phyloP scores from a whole-genome alignment of 2,329 filamentous ascomycete species.

The Colletotrichum sp. region DNA sequence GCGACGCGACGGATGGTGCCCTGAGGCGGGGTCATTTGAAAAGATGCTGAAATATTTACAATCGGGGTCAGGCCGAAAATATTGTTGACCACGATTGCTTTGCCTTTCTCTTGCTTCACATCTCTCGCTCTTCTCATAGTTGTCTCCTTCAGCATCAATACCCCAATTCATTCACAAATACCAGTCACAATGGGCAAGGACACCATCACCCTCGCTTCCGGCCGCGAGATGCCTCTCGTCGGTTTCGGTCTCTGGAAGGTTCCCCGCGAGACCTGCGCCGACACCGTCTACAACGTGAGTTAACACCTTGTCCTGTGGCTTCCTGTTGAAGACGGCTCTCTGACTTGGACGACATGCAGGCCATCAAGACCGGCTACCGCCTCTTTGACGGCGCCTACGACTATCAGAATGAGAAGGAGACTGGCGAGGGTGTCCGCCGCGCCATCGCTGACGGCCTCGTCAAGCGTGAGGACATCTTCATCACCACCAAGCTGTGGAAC shows the following conservation, averaged over 20 bases:
- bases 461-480: slow-evolving; percentile 79
- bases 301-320: accelerated
- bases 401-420: slow-evolving; percentile 70
- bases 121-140: neutral
- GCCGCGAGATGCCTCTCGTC: slow-evolving; percentile 61
- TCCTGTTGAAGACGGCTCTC: accelerated
- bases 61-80: neutral
- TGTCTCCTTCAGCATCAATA: neutral
- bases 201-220: slow-evolving; percentile 50
- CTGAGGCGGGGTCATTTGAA: neutral
- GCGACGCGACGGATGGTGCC: neutral
- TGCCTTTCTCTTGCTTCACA: neutral
- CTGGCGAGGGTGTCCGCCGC: slow-evolving; percentile 66
- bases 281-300: slow-evolving; percentile 66
- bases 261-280: slow-evolving; percentile 42
- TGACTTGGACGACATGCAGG: slow-evolving; percentile 23
- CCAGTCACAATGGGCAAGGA: slow-evolving; percentile 29
- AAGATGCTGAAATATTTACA: neutral
- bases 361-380: slow-evolving; percentile 59
- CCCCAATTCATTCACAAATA: neutral
- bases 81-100: neutral
- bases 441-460: slow-evolving; percentile 63
- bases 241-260: slow-evolving; percentile 77
- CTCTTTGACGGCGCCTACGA: slow-evolving; percentile 59
- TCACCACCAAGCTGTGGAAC: slow-evolving; percentile 87